Base-by-base conservation (phyloP, 2,329 filamentous ascomycete species). In the Xylariales sp. region DNA sequence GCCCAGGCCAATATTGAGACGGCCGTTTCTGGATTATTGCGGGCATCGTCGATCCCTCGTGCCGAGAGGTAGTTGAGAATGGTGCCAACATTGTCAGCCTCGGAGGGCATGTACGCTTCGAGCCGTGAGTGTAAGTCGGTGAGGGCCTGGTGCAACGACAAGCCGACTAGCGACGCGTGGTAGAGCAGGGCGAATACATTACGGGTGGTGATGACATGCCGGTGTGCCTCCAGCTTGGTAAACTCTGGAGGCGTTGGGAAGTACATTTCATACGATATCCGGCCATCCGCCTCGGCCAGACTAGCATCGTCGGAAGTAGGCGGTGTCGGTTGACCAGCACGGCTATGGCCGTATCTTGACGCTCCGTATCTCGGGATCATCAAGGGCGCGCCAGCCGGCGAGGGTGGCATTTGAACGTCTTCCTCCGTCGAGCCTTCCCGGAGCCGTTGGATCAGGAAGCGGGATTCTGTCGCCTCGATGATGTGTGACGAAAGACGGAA, bases 151-250 rank as follows among this genome's bases (percentile, higher is more conserved):
- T 73, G 75, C 1, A 86, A 58, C 4, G 81, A 80, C 1, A 77
- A 53, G 0, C 83, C 83, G 3, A 86, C 81, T 0, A 86, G 66
- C 0, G 82, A 81, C 16, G 77, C 76, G 38, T 78, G 71, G 51
- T 78, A 81, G 2, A 86, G 59, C 24, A 86, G 61, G 0, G 82
- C 82, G 50, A 87, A 79, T 32, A 86, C 74, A 51, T 86, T 87
- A 15, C 83, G 74, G 1, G 82, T 82, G 0, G 82, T 81, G 34
- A 86, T 70, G 49, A 82, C 78, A 47, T 84, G 70, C 1, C 78
- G 68, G 2, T 73, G 66, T 40, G 71, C 72, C 31, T 71, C 74
- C 14, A 59, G 59, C 53, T 60, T 71, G 50, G 54, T 69, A 28
- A 74, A 51, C 27, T 73, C 68, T 2, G 67, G 49, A 0, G 79